Conservation (phyloP, 2,329 filamentous ascomycete genomes). For the Ophiosphaerella narmari region DNA sequence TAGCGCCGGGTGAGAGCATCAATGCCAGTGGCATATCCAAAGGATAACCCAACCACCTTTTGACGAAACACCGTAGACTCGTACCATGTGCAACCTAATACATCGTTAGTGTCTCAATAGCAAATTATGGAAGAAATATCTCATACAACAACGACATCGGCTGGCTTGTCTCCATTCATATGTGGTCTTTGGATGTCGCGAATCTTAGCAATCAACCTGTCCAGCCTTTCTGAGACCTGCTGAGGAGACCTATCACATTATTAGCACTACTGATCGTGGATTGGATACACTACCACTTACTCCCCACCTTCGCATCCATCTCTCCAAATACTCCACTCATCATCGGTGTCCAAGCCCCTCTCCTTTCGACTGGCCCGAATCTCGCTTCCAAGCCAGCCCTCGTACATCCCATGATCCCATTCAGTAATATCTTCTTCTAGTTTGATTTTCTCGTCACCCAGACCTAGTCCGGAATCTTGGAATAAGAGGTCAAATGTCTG, state of each 20-base stretch:
- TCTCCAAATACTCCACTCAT: constrained; percentile 83
- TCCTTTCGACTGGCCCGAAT: constrained; percentile 64
- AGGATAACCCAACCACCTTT: constrained; percentile 76
- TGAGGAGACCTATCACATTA: constrained; percentile 56
- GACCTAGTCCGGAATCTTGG: neutral
- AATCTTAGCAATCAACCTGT: constrained; percentile 74
- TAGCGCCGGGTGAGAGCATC: constrained; percentile 80
- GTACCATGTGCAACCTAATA: constrained; percentile 76
- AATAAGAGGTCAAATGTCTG: constrained; percentile 56
- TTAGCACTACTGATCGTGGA: neutral
- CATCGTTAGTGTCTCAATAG: neutral
- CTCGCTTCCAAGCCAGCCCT: constrained; percentile 74
- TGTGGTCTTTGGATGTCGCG: constrained; percentile 61
- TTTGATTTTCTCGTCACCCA: constrained; percentile 55
- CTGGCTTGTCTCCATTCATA: constrained; percentile 51
- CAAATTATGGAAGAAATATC: neutral
- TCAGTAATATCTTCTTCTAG: constrained; percentile 76
- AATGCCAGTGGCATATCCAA: constrained; percentile 72
- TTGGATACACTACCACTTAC: constrained; percentile 35
- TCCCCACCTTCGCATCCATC: constrained; percentile 87
- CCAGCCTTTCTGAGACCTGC: constrained; percentile 72
- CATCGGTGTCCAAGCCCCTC: constrained; percentile 59
- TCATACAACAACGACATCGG: constrained; percentile 67
- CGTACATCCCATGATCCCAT: constrained; percentile 88
- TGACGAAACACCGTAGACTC: constrained; percentile 80